A percentile compares a stretch with the other conserved stretches of the same genome.
Conservation (phyloP, 306 rosid genomes). For the Fragaria iinumae region DNA sequence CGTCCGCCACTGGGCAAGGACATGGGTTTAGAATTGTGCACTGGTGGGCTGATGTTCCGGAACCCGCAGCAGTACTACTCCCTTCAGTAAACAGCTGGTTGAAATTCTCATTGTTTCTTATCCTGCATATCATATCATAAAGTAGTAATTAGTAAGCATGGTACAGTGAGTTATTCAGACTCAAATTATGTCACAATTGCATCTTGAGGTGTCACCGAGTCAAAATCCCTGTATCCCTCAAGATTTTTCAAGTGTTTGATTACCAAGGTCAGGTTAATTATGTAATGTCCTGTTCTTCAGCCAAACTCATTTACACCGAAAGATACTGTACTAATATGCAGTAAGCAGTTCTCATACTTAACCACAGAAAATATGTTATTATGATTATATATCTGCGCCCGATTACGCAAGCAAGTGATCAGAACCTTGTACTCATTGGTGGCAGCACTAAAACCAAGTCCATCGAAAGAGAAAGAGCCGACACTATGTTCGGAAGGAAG, state of each 20-base stretch:
- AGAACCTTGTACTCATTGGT: not conserved
- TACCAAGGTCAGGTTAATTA: not conserved
- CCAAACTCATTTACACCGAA: not conserved
- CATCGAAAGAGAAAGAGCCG: not conserved
- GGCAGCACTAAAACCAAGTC: not conserved
- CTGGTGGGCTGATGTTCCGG: constrained; percentile 43
- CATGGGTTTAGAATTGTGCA: not conserved
- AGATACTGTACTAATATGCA: not conserved
- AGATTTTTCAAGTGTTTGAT: not conserved
- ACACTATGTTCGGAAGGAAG: not conserved
- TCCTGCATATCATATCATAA: constrained; percentile 7
- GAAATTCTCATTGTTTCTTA: not conserved
- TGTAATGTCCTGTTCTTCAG: not conserved
- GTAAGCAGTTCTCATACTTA: not conserved
- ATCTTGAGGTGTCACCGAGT: not conserved
- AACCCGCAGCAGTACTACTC: constrained; percentile 42
- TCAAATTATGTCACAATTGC: not conserved
- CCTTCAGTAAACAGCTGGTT: constrained; percentile 26
- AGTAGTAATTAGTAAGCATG: not conserved
- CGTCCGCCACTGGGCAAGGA: not conserved
- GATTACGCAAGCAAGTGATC: too few species aligned
- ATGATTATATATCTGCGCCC: too few species aligned
- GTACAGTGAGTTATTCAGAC: not conserved
- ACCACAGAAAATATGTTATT: too few species aligned
- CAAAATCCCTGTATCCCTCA: not conserved